Evolutionary conservation across 441 rosid genomes (phyloP).

Genomic region (Gossypium gossypioides): DNA sequence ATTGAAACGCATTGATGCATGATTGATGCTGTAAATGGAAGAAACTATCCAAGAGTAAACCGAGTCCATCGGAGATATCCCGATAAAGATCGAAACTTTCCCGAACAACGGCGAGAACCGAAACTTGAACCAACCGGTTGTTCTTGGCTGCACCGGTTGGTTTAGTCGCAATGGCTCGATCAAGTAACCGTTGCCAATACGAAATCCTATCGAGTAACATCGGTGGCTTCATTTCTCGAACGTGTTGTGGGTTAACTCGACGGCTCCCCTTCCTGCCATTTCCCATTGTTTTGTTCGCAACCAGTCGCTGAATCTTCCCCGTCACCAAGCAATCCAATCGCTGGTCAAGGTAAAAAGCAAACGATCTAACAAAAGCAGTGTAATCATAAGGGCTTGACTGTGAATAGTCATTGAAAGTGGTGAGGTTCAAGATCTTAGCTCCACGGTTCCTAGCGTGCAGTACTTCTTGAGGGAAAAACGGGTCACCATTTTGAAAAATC

Average conservation of each 20-base stretch:
- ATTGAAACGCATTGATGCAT: slow-evolving; percentile 53
- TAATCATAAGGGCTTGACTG: slow-evolving; percentile 71
- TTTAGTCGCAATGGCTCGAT: slow-evolving; percentile 49
- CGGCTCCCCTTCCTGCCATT: slow-evolving; percentile 9
- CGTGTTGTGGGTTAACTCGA: slow-evolving; percentile 21
- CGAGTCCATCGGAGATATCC: slow-evolving; percentile 60
- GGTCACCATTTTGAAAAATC: slow-evolving; percentile 71
- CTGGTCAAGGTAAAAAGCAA: slow-evolving; percentile 65
- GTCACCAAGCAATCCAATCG: slow-evolving; percentile 60
- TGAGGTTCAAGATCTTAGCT: slow-evolving; percentile 55
- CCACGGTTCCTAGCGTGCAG: slow-evolving; percentile 62
- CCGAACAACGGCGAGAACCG: slow-evolving; percentile 40
- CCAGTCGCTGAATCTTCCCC: slow-evolving; percentile 53
- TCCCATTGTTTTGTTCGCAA: slow-evolving; percentile 18
- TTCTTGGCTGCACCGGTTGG: slow-evolving; percentile 59
- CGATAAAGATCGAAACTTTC: slow-evolving; percentile 80
- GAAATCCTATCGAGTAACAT: slow-evolving; percentile 49
- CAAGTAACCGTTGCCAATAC: slow-evolving; percentile 69
- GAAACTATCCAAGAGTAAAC: slow-evolving; percentile 56
- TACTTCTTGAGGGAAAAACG: slow-evolving; percentile 62
- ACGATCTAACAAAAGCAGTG: slow-evolving; percentile 51
- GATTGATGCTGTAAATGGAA: slow-evolving; percentile 59
- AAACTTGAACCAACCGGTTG: slow-evolving; percentile 42
- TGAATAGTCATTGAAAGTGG: slow-evolving; percentile 55
- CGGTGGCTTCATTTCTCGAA: slow-evolving; percentile 54